Conservation (phyloP, 2,329 filamentous ascomycete species). For the Atkinsonella texensis region DNA sequence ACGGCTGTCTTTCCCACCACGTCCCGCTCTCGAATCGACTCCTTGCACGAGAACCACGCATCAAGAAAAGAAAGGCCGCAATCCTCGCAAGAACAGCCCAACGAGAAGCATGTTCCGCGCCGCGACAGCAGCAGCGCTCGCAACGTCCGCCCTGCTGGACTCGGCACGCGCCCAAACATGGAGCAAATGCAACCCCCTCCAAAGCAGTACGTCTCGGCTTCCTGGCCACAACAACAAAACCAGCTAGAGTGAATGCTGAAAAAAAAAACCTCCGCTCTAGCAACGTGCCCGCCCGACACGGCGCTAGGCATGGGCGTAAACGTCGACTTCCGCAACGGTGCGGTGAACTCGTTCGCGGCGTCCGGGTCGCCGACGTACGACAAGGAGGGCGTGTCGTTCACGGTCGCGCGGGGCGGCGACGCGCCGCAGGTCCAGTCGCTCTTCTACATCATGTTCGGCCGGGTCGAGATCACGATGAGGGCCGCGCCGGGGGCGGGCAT, state of each 20-base stretch:
- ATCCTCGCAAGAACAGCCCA: neutral
- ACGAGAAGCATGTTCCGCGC: constrained; percentile 1
- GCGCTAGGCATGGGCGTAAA: constrained; percentile 73
- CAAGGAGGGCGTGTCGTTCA: constrained; percentile 68
- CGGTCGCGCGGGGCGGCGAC: constrained; percentile 66
- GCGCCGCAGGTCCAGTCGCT: constrained; percentile 76
- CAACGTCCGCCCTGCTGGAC: constrained; percentile 8
- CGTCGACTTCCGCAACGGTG: constrained; percentile 71
- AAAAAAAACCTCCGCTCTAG: neutral
- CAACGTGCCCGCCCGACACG: constrained; percentile 56
- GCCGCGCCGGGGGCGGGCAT: constrained; percentile 82
- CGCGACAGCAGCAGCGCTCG: constrained; percentile 3
- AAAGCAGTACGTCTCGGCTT: constrained; percentile 18
- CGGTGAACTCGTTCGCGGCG: constrained; percentile 66
- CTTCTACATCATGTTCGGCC: constrained; percentile 99
- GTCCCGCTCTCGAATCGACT: neutral
- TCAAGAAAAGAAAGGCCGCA: neutral
- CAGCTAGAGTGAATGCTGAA: constrained; percentile 9
- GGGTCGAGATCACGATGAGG: constrained; percentile 74
- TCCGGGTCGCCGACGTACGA: constrained; percentile 62
- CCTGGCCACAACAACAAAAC: neutral
- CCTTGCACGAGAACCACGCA: neutral
- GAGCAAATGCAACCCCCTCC: constrained; percentile 27
- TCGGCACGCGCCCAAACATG: constrained; percentile 26
- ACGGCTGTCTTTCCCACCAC: too few species aligned